Evolutionary conservation across 1,284 basidiomycete species (phyloP).

Genomic region (Pyrrhoderma lamaoense): DNA sequence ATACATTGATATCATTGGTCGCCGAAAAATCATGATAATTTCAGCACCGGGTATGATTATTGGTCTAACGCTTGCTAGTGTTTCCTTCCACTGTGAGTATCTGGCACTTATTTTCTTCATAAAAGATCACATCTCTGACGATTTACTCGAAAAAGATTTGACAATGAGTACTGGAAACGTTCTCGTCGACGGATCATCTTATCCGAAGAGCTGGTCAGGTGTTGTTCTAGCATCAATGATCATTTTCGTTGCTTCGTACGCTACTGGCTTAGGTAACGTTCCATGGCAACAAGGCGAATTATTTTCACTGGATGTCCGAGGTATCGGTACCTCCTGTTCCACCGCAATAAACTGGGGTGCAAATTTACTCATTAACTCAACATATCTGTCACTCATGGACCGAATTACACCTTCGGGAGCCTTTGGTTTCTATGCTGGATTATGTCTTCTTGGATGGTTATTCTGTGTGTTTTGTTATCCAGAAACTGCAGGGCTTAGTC

Average conservation of each 20-base stretch:
- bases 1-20: conserved; percentile 75
- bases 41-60: conserved; percentile 75
- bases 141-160: conserved; percentile 39
- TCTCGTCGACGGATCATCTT: conserved; percentile 56
- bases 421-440: conserved; percentile 73
- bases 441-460: conserved; percentile 64
- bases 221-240: conserved; percentile 77
- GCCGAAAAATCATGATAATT: conserved; percentile 69
- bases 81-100: conserved; percentile 70
- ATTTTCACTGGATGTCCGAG: conserved; percentile 47
- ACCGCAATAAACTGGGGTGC: conserved; percentile 78
- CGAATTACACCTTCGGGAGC: conserved; percentile 71
- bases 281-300: conserved; percentile 50
- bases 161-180: conserved; percentile 60
- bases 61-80: conserved; percentile 61
- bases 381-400: conserved; percentile 73
- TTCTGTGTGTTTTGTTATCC: conserved; percentile 71
- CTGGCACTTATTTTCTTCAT: not conserved
- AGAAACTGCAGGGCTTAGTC: conserved; percentile 67
- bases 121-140: not conserved
- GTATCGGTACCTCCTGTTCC: conserved; percentile 73
- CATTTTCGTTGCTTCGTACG: conserved; percentile 77
- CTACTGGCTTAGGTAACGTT: conserved; percentile 70
- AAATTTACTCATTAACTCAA: conserved; percentile 74
- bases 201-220: conserved; percentile 58